Conservation (phyloP, 2,329 filamentous ascomycete species). For the Penicillium concentricum region DNA sequence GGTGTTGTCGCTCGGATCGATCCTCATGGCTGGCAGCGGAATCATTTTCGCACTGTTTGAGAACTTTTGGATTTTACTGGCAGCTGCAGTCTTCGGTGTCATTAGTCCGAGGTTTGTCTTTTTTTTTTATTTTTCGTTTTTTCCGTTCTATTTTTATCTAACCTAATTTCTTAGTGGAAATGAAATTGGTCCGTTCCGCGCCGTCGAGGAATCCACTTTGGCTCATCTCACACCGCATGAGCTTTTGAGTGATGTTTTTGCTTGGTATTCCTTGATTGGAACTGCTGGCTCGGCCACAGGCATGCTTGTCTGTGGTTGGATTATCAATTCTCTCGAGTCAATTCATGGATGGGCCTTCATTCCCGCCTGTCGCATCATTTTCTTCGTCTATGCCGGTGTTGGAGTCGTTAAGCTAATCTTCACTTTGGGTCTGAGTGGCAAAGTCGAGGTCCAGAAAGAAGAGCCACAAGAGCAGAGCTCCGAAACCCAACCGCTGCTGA, state of each 20-base stretch:
- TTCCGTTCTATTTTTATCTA: not conserved
- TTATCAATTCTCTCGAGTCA: constrained; percentile 52
- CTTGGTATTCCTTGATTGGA: constrained; percentile 60
- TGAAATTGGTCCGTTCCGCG: constrained; percentile 67
- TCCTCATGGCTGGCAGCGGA: constrained; percentile 59
- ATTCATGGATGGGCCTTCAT: constrained; percentile 46
- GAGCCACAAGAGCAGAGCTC: constrained; percentile 22
- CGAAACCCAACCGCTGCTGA: constrained; percentile 40
- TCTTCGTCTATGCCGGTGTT: constrained; percentile 57
- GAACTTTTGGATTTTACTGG: constrained; percentile 60
- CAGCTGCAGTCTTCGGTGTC: constrained; percentile 60
- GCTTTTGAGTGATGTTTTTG: constrained; percentile 61
- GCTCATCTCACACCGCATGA: constrained; percentile 58
- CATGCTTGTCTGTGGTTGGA: constrained; percentile 59
- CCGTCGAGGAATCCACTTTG: constrained; percentile 64
- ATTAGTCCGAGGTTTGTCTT: constrained; percentile 53
- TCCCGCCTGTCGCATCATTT: constrained; percentile 56
- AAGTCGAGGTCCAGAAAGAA: constrained; percentile 45
- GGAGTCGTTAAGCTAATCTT: constrained; percentile 59
- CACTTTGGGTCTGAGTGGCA: constrained; percentile 50
- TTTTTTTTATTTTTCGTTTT: not conserved
- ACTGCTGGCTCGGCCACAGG: constrained; percentile 62
- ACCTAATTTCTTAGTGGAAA: constrained; percentile 46
- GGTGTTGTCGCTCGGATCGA: constrained; percentile 54
- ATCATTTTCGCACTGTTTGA: constrained; percentile 54